A percentile compares a stretch with the other conserved stretches of the same genome.
phyloP scores from a whole-genome alignment of 2,329 filamentous ascomycete species.

The Rhynchosporium agropyri region DNA sequence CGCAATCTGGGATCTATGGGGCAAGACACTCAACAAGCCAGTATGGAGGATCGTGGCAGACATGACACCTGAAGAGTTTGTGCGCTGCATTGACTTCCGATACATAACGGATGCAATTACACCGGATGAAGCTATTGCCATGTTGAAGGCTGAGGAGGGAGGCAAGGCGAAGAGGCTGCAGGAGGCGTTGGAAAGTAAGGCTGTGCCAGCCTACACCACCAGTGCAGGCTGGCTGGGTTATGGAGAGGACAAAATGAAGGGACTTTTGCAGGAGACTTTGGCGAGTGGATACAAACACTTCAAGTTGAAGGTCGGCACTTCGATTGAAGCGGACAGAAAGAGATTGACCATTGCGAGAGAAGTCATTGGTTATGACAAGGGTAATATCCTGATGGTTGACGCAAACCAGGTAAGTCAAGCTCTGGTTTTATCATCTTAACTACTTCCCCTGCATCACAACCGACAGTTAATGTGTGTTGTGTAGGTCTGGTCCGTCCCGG shows the following conservation, averaged over 20 bases:
- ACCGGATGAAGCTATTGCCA: constrained; percentile 74
- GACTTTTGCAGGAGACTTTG: constrained; percentile 72
- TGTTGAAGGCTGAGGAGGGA: constrained; percentile 66
- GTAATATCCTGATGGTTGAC: constrained; percentile 83
- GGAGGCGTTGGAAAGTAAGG: constrained; percentile 72
- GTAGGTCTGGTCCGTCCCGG: constrained; percentile 80
- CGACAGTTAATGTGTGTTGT: background rate
- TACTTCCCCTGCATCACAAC: background rate
- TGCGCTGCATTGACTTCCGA: constrained; percentile 87
- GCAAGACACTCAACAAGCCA: constrained; percentile 80
- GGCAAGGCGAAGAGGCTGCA: constrained; percentile 72
- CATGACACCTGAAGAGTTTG: constrained; percentile 86
- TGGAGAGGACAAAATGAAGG: constrained; percentile 82
- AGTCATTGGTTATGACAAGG: constrained; percentile 76
- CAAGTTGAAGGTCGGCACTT: constrained; percentile 85
- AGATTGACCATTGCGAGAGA: constrained; percentile 74
- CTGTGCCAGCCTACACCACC: constrained; percentile 90
- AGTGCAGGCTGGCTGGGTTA: constrained; percentile 93
- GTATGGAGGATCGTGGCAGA: constrained; percentile 90
- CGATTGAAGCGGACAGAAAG: constrained; percentile 70
- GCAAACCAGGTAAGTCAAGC: constrained; percentile 70
- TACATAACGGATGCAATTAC: constrained; percentile 95
- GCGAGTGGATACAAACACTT: constrained; percentile 80
- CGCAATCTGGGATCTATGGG: constrained; percentile 95
- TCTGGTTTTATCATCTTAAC: constrained; percentile 4